Evolutionary conservation across 2,329 filamentous ascomycete genomes (phyloP).

Genomic region (Sphaerulina vaccinii): DNA sequence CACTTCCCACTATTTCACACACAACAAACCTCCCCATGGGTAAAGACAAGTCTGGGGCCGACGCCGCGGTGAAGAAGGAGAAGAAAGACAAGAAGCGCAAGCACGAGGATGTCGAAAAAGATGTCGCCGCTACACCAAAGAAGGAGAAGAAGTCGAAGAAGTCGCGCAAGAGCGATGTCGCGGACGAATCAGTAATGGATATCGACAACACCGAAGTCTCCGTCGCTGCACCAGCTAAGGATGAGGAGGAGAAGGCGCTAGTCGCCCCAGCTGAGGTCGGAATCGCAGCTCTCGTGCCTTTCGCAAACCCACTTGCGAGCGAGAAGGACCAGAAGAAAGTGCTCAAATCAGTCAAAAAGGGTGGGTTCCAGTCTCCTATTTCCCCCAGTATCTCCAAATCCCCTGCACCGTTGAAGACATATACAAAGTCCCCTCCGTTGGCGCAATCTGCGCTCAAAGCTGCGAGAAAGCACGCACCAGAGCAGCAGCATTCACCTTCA

Average conservation of each 20-base stretch:
- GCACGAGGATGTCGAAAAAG: conserved; percentile 27
- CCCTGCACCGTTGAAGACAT: background rate
- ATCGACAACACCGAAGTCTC: conserved; percentile 31
- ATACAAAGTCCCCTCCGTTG: no score
- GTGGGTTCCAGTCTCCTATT: conserved; percentile 36
- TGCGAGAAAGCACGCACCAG: background rate
- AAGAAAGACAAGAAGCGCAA: conserved; percentile 42
- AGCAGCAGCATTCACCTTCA: background rate
- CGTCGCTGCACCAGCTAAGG: conserved; percentile 35
- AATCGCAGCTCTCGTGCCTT: conserved; percentile 68
- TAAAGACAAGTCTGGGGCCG: conserved; percentile 42
- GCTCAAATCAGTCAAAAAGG: conserved; percentile 63
- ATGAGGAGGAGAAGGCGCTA: conserved; percentile 44
- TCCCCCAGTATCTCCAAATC: conserved; percentile 5
- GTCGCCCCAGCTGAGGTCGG: conserved; percentile 37
- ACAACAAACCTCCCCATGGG: conserved; percentile 33
- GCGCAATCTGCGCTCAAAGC: no score
- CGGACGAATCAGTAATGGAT: conserved; percentile 30
- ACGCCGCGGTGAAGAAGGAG: conserved; percentile 35
- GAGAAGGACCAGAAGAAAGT: conserved; percentile 72
- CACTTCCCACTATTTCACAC: no score
- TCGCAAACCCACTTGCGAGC: conserved; percentile 76
- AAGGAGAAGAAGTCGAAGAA: conserved; percentile 59
- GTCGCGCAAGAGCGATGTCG: conserved; percentile 58
- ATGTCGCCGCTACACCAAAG: conserved; percentile 31